Base-by-base conservation (phyloP, 164 flowering plant species). In the Chloranthus sessilifolius region DNA sequence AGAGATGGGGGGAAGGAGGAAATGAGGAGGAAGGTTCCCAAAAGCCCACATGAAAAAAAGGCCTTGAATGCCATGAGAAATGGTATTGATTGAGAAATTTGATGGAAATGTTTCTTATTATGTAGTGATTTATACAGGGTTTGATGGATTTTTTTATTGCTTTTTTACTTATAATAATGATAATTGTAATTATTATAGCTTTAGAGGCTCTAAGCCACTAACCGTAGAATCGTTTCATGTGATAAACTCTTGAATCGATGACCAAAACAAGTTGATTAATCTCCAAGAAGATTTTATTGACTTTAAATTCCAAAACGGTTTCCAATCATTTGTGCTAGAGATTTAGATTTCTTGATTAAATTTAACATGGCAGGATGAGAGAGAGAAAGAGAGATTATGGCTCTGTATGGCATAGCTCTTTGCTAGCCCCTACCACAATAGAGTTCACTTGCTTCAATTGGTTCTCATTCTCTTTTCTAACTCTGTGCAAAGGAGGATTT, bases 311-410 rank as follows among this genome's bases (percentile, higher is more conserved):
- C 15, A 47, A 30, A 47, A 30, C 38, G 38, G 38, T 17, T 47
- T 1, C 39, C 51, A 47, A 31, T 47, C 51, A 30, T 47, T 47
- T 47, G 51, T 42, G 10, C 10, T 42, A n/a, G n/a, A n/a, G n/a
- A n/a, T n/a, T n/a, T n/a, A n/a, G n/a, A n/a, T n/a, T n/a, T n/a
- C n/a, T n/a, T n/a, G n/a, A n/a, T n/a, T n/a, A n/a, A n/a, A n/a
- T n/a, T n/a, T n/a, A n/a, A n/a, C n/a, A n/a, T n/a, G n/a, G n/a
- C n/a, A n/a, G n/a, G n/a, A n/a, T n/a, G n/a, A n/a, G n/a, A n/a
- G n/a, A n/a, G n/a, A n/a, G n/a, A n/a, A n/a, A n/a, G n/a, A n/a
- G n/a, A n/a, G n/a, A n/a, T n/a, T n/a, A n/a, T n/a, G n/a, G n/a
- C n/a, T n/a, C n/a, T n/a, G n/a, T n/a, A n/a, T n/a, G n/a, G n/a